Conservation (phyloP, 208 protist species). For the Trypanosoma rangeli region DNA sequence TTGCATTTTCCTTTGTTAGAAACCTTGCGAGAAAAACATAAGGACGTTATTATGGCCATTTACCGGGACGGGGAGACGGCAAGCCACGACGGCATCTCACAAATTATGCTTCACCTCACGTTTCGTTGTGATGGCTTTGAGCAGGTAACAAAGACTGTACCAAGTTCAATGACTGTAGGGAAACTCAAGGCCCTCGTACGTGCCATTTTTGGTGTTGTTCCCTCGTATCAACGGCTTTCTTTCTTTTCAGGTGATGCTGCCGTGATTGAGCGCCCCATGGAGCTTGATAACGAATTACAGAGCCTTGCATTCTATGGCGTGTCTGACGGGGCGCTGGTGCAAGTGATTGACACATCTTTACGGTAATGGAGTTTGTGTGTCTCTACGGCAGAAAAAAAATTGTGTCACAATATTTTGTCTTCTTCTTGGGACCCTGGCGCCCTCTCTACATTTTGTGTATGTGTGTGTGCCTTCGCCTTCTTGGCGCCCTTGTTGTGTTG, state of each 20-base stretch:
- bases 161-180: slow-evolving; percentile 72
- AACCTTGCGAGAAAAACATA: slow-evolving; percentile 74
- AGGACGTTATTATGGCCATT: slow-evolving; percentile 83
- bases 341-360: slow-evolving; percentile 72
- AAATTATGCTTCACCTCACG: slow-evolving; percentile 74
- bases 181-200: slow-evolving; percentile 81
- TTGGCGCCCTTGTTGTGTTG: not conserved
- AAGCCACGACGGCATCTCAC: slow-evolving; percentile 45
- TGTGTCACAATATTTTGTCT: slow-evolving; percentile 4
- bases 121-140: slow-evolving; percentile 42
- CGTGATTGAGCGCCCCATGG: slow-evolving; percentile 48
- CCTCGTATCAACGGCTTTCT: slow-evolving; percentile 55
- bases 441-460: slow-evolving; percentile 8
- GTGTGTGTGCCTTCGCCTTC: slow-evolving; percentile 21
- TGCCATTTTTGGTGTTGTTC: slow-evolving; percentile 69
- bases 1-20: slow-evolving; percentile 55
- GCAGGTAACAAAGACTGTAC: slow-evolving; percentile 45
- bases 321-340: slow-evolving; percentile 56
- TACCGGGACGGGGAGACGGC: slow-evolving; percentile 74
- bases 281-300: slow-evolving; percentile 71
- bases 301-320: slow-evolving; percentile 80
- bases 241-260: slow-evolving; percentile 67
- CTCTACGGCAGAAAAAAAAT: not conserved
- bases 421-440: slow-evolving; percentile 4
- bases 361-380: slow-evolving; percentile 4